Percentiles rank a stretch among this genome's conserved stretches.
Evolutionary conservation across 2,329 filamentous ascomycete genomes (phyloP).

Genomic region (Esteya vermicola): DNA sequence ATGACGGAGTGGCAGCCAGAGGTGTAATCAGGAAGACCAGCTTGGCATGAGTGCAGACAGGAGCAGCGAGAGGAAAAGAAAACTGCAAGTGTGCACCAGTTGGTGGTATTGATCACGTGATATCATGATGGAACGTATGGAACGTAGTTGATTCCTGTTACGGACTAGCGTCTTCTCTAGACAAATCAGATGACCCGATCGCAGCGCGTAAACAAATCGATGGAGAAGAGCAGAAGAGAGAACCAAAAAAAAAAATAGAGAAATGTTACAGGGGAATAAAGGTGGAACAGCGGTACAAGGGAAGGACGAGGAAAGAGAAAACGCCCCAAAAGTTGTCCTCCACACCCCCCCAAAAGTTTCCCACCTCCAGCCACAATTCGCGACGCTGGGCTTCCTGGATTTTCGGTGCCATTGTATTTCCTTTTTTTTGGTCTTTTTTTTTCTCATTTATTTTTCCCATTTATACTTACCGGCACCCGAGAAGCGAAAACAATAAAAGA

Average conservation of each 20-base stretch:
- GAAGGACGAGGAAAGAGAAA: too few species aligned
- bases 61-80: background rate
- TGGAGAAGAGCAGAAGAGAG: constrained; percentile 4
- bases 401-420: too few species aligned
- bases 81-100: background rate
- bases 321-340: background rate
- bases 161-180: constrained; percentile 9
- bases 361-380: background rate
- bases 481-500: background rate
- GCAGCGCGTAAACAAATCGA: constrained; percentile 13
- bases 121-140: background rate
- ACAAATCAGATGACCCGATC: constrained; percentile 9
- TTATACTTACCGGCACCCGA: too few species aligned
- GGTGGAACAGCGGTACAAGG: constrained; percentile 1
- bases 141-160: constrained; percentile 7
- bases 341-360: too few species aligned
- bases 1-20: background rate
- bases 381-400: too few species aligned
- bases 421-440: too few species aligned
- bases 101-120: constrained; percentile 2
- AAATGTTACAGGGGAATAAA: constrained; percentile 1
- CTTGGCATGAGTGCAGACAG: too few species aligned
- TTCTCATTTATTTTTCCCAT: too few species aligned
- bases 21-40: background rate
- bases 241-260: background rate